A percentile compares a stretch with the other conserved stretches of the same genome.
Conservation (phyloP, 331 rosid genomes). For the Telfairia occidentalis region DNA sequence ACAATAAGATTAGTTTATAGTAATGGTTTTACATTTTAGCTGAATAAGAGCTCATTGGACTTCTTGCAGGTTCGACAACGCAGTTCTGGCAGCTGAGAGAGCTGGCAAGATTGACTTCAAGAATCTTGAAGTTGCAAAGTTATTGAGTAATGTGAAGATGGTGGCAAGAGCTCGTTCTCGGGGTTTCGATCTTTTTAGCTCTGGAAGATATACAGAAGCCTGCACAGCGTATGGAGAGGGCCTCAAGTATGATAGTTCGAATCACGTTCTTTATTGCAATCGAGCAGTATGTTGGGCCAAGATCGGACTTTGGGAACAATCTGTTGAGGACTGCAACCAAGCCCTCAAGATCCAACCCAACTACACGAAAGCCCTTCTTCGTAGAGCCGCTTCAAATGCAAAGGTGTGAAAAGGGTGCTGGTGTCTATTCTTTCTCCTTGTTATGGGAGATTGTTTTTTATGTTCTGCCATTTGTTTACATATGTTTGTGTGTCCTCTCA, state of each 20-base stretch:
- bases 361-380: constrained; percentile 72
- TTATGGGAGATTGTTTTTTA: background rate
- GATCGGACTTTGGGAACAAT: constrained; percentile 82
- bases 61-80: constrained; percentile 76
- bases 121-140: constrained; percentile 46
- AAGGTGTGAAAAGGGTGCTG: constrained; percentile 47
- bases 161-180: constrained; percentile 66
- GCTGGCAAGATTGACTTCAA: constrained; percentile 43
- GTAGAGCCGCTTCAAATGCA: constrained; percentile 70
- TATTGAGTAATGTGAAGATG: constrained; percentile 49
- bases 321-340: constrained; percentile 72
- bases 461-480: background rate
- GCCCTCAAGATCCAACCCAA: constrained; percentile 76
- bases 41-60: constrained; percentile 22
- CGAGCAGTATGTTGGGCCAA: constrained; percentile 91
- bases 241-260: constrained; percentile 56
- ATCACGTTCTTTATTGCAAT: constrained; percentile 67
- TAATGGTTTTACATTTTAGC: constrained; percentile 9
- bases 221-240: constrained; percentile 89
- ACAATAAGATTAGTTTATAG: background rate
- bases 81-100: constrained; percentile 54
- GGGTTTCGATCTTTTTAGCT: constrained; percentile 66
- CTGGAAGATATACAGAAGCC: constrained; percentile 70
- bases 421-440: background rate
- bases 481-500: background rate